A percentile compares a stretch with the other conserved stretches of the same genome.
phyloP scores from a whole-genome alignment of 495 filamentous ascomycete genomes.

The Aspergillus olivimuriae region DNA sequence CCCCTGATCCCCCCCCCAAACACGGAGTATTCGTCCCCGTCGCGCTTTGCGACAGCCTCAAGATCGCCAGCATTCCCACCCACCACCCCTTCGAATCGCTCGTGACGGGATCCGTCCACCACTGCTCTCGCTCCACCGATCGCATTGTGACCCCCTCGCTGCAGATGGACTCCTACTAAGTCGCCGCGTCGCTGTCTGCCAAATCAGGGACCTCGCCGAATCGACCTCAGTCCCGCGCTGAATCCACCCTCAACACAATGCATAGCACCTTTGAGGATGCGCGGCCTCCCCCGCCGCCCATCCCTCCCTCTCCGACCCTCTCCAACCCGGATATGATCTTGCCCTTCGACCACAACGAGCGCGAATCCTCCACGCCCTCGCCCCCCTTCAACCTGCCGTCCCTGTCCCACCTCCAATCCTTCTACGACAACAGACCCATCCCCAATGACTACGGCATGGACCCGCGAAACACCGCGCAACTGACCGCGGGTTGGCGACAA shows the following conservation, averaged over 20 bases:
- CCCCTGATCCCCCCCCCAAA: no score
- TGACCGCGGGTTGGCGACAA: conserved; percentile 10
- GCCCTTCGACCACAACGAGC: conserved; percentile 53
- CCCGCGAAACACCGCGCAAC: conserved; percentile 2
- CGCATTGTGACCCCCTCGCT: conserved; percentile 1
- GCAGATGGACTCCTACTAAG: not conserved
- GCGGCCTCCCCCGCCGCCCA: conserved; percentile 10
- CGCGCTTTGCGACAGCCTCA: conserved; percentile 8
- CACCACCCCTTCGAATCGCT: no score
- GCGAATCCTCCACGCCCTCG: conserved; percentile 48
- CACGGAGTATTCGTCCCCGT: no score
- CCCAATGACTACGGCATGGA: conserved; percentile 18
- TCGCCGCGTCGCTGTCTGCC: not conserved
- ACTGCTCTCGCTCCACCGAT: no score
- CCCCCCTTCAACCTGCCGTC: conserved; percentile 39
- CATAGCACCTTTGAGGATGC: conserved; percentile 10
- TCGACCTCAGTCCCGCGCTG: no score
- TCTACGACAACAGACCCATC: conserved; percentile 15
- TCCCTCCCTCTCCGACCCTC: conserved; percentile 66
- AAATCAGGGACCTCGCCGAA: no score
- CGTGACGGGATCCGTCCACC: no score
- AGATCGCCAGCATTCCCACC: conserved; percentile 4
- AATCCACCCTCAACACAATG: no score
- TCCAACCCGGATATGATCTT: conserved; percentile 96
- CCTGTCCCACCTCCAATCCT: conserved; percentile 31